Base-by-base conservation (phyloP, 106 monocot species). In the Triglochin maritima region DNA sequence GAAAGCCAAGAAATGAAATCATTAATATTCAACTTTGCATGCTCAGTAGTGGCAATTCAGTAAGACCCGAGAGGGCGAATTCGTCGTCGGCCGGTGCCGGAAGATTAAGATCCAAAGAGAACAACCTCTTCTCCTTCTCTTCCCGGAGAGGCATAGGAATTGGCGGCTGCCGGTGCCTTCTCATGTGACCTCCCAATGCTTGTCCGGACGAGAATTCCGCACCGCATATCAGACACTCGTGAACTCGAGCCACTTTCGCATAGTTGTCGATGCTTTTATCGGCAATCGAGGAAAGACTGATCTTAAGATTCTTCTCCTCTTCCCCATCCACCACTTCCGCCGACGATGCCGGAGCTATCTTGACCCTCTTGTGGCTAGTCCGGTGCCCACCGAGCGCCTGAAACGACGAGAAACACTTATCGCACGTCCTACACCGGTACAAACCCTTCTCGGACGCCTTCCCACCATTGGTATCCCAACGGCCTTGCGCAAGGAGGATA, bases 151-250 rank as follows among this genome's bases (percentile, higher is more conserved):
- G 56, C 29, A 5, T 55, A 49, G 65, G 47, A 10, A 46, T n/a
- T 60, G 52, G 14, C 14, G 64, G 0, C 64, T 82, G 73, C 68
- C 87, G 62, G 90, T 95, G 94, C 65, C 94, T 76, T 57, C 90
- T 76, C 94, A 95, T 95, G 77, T 95, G 94, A 3, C 94, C 94
- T 9, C 94, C 94, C 5, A 95, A 77, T 0, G 94, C 94, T 68
- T 95, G 94, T 7, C 94, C 94, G 2, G 94, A 87, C 9, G 79
- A 75, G 76, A 95, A 95, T 69, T 85, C 94, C 13, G 87, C 63
- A 3, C 87, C 82, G 51, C 94, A 95, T 59, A 90, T 80, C 7
- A 81, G 78, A 62, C 94, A 95, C 81, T 81, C 87, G 56, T 95
- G 94, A 3, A 85, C 79, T 63, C 77, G 82, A 17, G 74, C 1